These are phyloP conservation scores for Aspergillus sp. DNA, from an alignment of 2,329 filamentous ascomycete species.

Conservation along the genomic window DNA sequence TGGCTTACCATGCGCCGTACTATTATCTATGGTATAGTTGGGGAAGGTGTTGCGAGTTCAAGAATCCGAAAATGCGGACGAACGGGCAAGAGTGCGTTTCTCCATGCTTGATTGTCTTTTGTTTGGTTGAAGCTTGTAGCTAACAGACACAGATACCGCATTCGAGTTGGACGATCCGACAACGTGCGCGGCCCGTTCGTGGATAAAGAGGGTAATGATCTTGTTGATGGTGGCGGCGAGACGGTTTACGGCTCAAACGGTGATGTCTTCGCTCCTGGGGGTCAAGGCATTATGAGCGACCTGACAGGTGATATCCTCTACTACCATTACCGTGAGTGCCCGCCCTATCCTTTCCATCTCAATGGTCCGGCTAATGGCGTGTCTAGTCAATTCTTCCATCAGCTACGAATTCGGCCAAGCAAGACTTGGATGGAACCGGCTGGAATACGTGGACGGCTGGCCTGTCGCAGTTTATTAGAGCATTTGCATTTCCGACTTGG, in stretches of 20 bases:
- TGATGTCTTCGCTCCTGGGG: constrained; percentile 65
- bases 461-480: constrained; percentile 21
- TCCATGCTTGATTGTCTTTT: not conserved
- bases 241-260: constrained; percentile 61
- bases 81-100: constrained; percentile 49
- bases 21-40: constrained; percentile 40
- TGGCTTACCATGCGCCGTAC: constrained; percentile 28
- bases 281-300: constrained; percentile 61
- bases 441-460: constrained; percentile 35
- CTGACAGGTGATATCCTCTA: constrained; percentile 31
- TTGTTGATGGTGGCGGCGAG: constrained; percentile 59
- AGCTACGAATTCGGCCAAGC: constrained; percentile 32
- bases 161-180: constrained; percentile 61
- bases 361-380: not conserved
- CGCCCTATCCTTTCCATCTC: not conserved
- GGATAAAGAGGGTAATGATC: constrained; percentile 54
- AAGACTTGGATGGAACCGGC: constrained; percentile 30
- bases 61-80: constrained; percentile 43
- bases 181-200: constrained; percentile 56
- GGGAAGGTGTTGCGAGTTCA: constrained; percentile 33
- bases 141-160: constrained; percentile 53
- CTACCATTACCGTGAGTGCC: constrained; percentile 35
- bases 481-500: not conserved
- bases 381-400: constrained; percentile 30
- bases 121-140: not conserved